These are phyloP conservation scores for Colletotrichum horii DNA, from an alignment of 2,329 filamentous ascomycete species.

Conservation along the genomic window DNA sequence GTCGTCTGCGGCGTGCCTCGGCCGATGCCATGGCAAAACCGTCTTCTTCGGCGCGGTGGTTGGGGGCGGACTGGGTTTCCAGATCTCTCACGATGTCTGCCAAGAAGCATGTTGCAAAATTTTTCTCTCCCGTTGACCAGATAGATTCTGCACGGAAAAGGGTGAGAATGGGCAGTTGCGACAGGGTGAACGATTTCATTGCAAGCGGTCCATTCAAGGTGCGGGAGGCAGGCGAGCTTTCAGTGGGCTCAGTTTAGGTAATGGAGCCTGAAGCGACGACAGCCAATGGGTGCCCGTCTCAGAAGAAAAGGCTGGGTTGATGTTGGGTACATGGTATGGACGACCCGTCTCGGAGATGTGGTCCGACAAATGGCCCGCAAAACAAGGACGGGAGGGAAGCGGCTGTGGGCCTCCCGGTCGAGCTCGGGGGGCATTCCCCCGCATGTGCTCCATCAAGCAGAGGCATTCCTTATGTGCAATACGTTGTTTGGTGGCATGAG, in stretches of 20 bases:
- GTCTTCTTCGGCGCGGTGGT: not conserved
- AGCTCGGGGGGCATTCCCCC: slow-evolving; percentile 10
- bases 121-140: not conserved
- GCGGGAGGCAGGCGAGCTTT: not conserved
- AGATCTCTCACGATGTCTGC: not conserved
- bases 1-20: not conserved
- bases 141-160: not conserved
- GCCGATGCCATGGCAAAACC: not conserved
- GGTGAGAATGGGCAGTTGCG: not conserved
- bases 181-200: not conserved
- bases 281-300: not conserved
- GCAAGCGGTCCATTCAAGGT: slow-evolving; percentile 11
- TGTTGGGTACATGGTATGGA: not conserved
- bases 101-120: not conserved
- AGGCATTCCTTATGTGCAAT: not conserved
- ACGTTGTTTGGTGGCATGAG: not conserved
- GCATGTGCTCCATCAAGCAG: not conserved
- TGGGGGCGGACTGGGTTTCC: not conserved
- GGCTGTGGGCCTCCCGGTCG: not conserved
- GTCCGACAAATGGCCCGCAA: slow-evolving; percentile 12
- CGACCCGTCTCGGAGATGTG: slow-evolving; percentile 5
- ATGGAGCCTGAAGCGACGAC: not conserved
- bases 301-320: not conserved
- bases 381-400: slow-evolving; percentile 7
- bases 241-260: not conserved